Evolutionary conservation across 139 green algal species (phyloP).

Genomic region (Picochlorum costavermella): DNA sequence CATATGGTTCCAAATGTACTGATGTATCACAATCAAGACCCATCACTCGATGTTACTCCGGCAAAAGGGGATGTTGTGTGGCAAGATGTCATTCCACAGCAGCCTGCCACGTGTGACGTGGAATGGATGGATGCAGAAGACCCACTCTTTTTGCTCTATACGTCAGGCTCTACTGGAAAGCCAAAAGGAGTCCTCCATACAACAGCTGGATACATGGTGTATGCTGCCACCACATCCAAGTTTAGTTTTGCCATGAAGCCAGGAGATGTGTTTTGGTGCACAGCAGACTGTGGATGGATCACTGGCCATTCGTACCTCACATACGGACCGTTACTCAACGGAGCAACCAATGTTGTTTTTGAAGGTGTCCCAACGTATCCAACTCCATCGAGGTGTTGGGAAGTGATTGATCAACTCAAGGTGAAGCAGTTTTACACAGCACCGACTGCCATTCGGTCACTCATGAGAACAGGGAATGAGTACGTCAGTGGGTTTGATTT

Average conservation of each 20-base stretch:
- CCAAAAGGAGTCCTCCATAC: slow-evolving; percentile 95
- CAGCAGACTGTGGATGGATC: slow-evolving; percentile 81
- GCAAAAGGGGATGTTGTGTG: slow-evolving; percentile 58
- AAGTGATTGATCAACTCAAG: slow-evolving; percentile 81
- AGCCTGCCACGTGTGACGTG: slow-evolving; percentile 51
- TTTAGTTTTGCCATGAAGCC: slow-evolving; percentile 48
- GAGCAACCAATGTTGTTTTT: slow-evolving; percentile 78
- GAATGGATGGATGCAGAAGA: slow-evolving; percentile 85
- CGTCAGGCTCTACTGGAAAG: slow-evolving; percentile 84
- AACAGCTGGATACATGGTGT: slow-evolving; percentile 66
- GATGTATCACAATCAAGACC: slow-evolving; percentile 54
- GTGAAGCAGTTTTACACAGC: slow-evolving; percentile 92
- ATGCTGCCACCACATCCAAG: slow-evolving; percentile 59
- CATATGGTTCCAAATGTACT: slow-evolving; percentile 34
- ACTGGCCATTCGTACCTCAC: slow-evolving; percentile 85
- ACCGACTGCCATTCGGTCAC: slow-evolving; percentile 82
- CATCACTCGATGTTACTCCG: slow-evolving; percentile 30
- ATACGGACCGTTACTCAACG: slow-evolving; percentile 82
- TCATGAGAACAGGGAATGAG: slow-evolving; percentile 79
- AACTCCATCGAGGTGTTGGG: slow-evolving; percentile 81
- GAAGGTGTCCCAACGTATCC: slow-evolving; percentile 88
- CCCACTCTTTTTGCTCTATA: slow-evolving; percentile 91
- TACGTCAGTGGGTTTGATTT: slow-evolving; percentile 47
- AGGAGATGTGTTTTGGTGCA: slow-evolving; percentile 17
- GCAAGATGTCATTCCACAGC: slow-evolving; percentile 49